These are phyloP conservation scores for Colletotrichum caudatum DNA, from an alignment of 2,329 filamentous ascomycete species.

Conservation along the genomic window DNA sequence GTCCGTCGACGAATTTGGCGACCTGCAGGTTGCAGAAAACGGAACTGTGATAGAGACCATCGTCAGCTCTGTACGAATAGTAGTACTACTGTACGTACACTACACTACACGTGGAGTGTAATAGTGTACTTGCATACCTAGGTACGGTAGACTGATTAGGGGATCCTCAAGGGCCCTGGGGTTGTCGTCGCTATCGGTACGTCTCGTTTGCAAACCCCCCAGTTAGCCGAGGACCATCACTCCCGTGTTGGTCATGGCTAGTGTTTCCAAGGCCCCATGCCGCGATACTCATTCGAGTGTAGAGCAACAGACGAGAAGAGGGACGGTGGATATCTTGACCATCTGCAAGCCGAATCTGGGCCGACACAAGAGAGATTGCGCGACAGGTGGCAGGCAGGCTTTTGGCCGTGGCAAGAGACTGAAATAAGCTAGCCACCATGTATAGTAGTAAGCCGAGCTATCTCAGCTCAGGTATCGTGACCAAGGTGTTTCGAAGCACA, in stretches of 20 bases:
- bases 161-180: slow-evolving; percentile 40
- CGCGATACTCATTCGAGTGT: slow-evolving; percentile 36
- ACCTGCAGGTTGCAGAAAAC: not conserved
- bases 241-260: slow-evolving; percentile 38
- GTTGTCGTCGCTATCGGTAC: slow-evolving; percentile 12
- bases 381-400: not conserved
- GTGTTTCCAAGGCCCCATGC: slow-evolving; percentile 36
- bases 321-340: slow-evolving; percentile 25
- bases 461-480: not conserved
- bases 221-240: slow-evolving; percentile 38
- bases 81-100: too few relatives aligned
- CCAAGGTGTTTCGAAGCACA: not conserved
- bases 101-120: too few relatives aligned
- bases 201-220: slow-evolving; percentile 34
- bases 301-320: slow-evolving; percentile 28
- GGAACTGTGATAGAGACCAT: too few relatives aligned
- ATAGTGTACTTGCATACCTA: too few relatives aligned
- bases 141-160: slow-evolving; percentile 12
- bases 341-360: slow-evolving; percentile 1
- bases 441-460: not conserved
- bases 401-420: not conserved
- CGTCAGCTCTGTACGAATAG: too few relatives aligned
- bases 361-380: slow-evolving; percentile 9
- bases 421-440: not conserved
- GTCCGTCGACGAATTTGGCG: slow-evolving; percentile 24